Percentiles rank a stretch among this genome's conserved stretches.
phyloP scores from a whole-genome alignment of 2,329 filamentous ascomycete genomes.

The Cytospora chrysosperma region DNA sequence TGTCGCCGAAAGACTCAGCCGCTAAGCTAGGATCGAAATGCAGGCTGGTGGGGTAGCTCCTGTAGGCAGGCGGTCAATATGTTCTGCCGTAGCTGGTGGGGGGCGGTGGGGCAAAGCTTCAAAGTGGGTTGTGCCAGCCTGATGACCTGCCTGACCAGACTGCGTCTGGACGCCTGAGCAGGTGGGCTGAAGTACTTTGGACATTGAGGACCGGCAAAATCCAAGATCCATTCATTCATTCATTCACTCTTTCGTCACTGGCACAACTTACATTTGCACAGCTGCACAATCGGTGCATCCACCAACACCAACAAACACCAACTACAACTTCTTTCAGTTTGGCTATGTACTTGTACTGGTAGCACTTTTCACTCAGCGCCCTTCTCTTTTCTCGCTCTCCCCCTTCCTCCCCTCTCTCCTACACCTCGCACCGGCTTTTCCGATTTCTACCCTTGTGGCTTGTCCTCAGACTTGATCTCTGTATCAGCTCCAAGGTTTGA shows the following conservation, averaged over 20 bases:
- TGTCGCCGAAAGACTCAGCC: conserved; percentile 25
- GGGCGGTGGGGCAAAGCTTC: conserved; percentile 8
- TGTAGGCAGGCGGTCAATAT: conserved; percentile 27
- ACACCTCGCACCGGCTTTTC: neutral
- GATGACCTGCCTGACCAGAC: too few relatives aligned
- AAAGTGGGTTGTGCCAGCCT: neutral
- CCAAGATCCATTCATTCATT: neutral
- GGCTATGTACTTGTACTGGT: neutral
- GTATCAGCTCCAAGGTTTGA: neutral
- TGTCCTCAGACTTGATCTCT: neutral
- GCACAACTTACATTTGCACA: neutral
- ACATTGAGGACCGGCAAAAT: neutral
- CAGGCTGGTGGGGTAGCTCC: conserved; percentile 24
- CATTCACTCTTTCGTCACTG: neutral
- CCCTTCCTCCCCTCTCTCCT: neutral
- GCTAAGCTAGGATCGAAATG: neutral
- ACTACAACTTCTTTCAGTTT: too few relatives aligned
- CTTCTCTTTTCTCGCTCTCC: neutral
- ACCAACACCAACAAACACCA: neutral
- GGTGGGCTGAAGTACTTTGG: neutral
- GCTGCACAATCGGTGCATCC: neutral
- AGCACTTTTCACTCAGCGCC: conserved; percentile 1
- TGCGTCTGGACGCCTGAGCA: neutral
- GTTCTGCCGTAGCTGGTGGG: conserved; percentile 25
- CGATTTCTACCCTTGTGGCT: neutral